These are phyloP conservation scores for Lactifluus pinguis DNA, from an alignment of 768 basidiomycete species.

Conservation along the genomic window DNA sequence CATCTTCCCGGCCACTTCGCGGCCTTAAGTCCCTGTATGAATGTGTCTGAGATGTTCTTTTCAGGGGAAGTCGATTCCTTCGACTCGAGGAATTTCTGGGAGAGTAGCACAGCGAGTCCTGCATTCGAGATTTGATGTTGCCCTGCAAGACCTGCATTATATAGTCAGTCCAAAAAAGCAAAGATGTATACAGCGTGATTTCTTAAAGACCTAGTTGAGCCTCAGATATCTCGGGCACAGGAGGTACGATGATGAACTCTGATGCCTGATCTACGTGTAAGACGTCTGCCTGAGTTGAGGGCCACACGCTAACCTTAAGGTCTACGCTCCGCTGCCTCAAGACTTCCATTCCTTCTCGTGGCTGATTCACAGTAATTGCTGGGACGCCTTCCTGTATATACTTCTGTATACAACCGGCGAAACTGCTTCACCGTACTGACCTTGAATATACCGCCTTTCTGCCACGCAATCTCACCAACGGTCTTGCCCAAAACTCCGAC, in stretches of 20 bases:
- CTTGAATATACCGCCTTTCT: constrained; percentile 97
- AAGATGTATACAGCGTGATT: not conserved
- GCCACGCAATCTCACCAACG: constrained; percentile 80
- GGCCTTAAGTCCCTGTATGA: constrained; percentile 52
- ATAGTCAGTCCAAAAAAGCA: constrained; percentile 6
- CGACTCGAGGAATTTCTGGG: constrained; percentile 49
- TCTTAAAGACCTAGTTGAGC: constrained; percentile 50
- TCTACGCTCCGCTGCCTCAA: constrained; percentile 60
- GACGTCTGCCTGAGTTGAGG: not conserved
- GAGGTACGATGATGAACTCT: constrained; percentile 54
- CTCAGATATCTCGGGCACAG: constrained; percentile 38
- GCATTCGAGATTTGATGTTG: constrained; percentile 85
- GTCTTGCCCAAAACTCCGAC: constrained; percentile 81
- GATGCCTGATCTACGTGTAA: constrained; percentile 41
- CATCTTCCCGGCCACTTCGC: constrained; percentile 94
- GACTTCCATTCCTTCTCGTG: constrained; percentile 54
- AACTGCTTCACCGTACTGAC: constrained; percentile 27
- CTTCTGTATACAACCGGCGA: not conserved
- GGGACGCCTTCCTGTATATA: constrained; percentile 59
- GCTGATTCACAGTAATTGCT: constrained; percentile 78
- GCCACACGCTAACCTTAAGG: constrained; percentile 40
- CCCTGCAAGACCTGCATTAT: constrained; percentile 65
- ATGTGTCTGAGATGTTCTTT: constrained; percentile 38
- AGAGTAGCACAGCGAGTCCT: constrained; percentile 68
- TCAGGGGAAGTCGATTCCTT: constrained; percentile 25